Evolutionary conservation across 805 yeast species (phyloP).

Genomic region (Candida ortonii): DNA sequence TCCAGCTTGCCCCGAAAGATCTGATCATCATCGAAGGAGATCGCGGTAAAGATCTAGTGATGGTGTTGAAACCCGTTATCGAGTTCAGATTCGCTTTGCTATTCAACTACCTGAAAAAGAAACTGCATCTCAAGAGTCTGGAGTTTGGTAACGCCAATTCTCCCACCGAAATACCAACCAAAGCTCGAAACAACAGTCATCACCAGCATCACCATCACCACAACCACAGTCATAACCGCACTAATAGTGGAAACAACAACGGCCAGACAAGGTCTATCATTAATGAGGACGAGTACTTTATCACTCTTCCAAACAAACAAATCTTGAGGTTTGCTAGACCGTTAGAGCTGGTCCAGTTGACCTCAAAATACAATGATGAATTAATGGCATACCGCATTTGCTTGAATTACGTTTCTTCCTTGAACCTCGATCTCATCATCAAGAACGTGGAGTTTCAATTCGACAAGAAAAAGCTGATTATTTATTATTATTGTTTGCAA

Average conservation of each 20-base stretch:
- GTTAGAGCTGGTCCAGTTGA: slow-evolving; percentile 60
- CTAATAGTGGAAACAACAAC: slow-evolving; percentile 16
- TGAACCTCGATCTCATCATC: slow-evolving; percentile 52
- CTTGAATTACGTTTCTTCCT: slow-evolving; percentile 38
- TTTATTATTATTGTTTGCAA: slow-evolving; percentile 62
- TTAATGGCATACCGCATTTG: slow-evolving; percentile 68
- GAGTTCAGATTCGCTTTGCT: slow-evolving; percentile 64
- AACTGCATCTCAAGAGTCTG: slow-evolving; percentile 59
- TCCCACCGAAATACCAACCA: slow-evolving; percentile 8
- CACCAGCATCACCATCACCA: slow-evolving; percentile 16
- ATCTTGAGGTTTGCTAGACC: slow-evolving; percentile 74
- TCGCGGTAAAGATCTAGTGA: slow-evolving; percentile 75
- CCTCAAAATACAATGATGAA: slow-evolving; percentile 67
- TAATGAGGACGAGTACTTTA: slow-evolving; percentile 56
- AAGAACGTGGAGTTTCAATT: slow-evolving; percentile 80
- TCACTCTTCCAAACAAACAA: slow-evolving; percentile 75
- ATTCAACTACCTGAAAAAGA: slow-evolving; percentile 70
- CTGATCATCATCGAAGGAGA: slow-evolving; percentile 81
- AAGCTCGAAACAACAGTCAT: slow-evolving; percentile 25
- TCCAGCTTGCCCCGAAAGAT: slow-evolving; percentile 56
- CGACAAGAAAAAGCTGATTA: slow-evolving; percentile 73
- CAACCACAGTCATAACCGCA: slow-evolving; percentile 13
- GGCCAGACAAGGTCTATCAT: slow-evolving; percentile 33
- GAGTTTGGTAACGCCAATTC: slow-evolving; percentile 34
- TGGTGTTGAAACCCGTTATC: slow-evolving; percentile 65